Base-by-base conservation (phyloP, 2,329 filamentous ascomycete genomes). In the Xylaria sp. region DNA sequence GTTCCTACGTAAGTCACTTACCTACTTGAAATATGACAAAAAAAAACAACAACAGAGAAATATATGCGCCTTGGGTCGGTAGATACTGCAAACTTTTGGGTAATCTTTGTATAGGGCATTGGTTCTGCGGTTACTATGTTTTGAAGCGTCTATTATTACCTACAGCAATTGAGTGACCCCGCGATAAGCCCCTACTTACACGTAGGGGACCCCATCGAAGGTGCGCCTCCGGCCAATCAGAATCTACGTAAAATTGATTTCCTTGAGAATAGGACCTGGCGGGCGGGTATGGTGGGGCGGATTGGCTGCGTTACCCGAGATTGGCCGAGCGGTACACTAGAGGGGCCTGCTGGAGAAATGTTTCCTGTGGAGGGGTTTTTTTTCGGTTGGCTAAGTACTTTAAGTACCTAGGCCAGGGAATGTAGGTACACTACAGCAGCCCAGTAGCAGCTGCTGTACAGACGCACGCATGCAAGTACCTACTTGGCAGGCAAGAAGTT, bases 251-350 rank as follows among this genome's bases (percentile, higher is more conserved):
- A 67, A 10, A 51, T 1, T 1, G 18, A n/a, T 65, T 52, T 13
- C 37, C 55, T 23, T 55, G 52, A 57, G 65, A 31, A 39, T 6
- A 37, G 56, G 56, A 55, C 60, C 60, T 56, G 56, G 37, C 44
- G 15, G 48, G 37, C 9, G 46, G 48, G 25, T 52, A 18, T 9
- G 6, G 34, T 62, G 37, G 50, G 50, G n/a, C 10, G 20, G 55
- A 9, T 41, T 39, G 54, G 13, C 34, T 63, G 23, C 63, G 20
- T 51, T 72, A 73, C 74, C 75, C 75, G 75, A 73, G 66, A 76
- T 76, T 76, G 74, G 74, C 74, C 74, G 74, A 46, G 39, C 23
- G 39, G 15, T 6, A 28, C 28, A 28, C 28, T 28, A 28, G 15
- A 34, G 15, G 28, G 13, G 51, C 13, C 25, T 54, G 12, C 25